phyloP scores from a whole-genome alignment of 768 basidiomycete genomes.

The Lyophyllum shimeji region DNA sequence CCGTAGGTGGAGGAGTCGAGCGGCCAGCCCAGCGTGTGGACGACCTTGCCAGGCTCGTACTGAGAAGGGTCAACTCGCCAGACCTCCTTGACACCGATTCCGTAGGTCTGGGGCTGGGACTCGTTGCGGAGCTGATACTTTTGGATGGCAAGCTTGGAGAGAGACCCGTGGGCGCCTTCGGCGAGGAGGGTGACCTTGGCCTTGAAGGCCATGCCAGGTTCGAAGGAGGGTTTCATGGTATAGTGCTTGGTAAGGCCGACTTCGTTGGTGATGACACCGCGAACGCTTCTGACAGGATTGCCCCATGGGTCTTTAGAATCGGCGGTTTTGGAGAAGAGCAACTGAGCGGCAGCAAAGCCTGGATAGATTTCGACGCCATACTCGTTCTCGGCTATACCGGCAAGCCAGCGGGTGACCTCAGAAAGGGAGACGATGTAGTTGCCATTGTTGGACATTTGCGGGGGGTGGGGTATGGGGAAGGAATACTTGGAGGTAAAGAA shows the following conservation, averaged over 20 bases:
- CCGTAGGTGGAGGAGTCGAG: constrained; percentile 83
- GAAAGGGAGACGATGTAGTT: constrained; percentile 94
- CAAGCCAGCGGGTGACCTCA: constrained; percentile 87
- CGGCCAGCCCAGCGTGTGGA: constrained; percentile 96
- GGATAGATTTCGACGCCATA: constrained; percentile 94
- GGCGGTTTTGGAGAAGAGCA: constrained; percentile 64
- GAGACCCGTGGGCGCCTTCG: constrained; percentile 92
- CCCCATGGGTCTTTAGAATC: constrained; percentile 42
- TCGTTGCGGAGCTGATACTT: constrained; percentile 72
- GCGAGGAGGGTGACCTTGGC: constrained; percentile 91
- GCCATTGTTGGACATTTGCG: constrained; percentile 92
- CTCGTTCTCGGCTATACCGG: constrained; percentile 72
- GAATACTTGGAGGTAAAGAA: constrained; percentile 70
- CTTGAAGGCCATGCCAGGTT: constrained; percentile 95
- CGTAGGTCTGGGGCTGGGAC: constrained; percentile 90
- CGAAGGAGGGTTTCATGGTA: constrained; percentile 81
- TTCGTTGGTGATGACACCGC: constrained; percentile 89
- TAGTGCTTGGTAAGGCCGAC: constrained; percentile 83
- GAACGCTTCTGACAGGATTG: constrained; percentile 49
- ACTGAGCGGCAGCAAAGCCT: constrained; percentile 89
- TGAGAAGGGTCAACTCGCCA: constrained; percentile 77
- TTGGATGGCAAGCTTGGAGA: constrained; percentile 76
- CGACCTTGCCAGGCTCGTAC: constrained; percentile 75
- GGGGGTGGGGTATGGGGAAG: constrained; percentile 90
- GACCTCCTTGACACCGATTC: constrained; percentile 94